These are phyloP conservation scores for Arachis stenosperma DNA, from an alignment of 306 rosid species.

Conservation along the genomic window DNA sequence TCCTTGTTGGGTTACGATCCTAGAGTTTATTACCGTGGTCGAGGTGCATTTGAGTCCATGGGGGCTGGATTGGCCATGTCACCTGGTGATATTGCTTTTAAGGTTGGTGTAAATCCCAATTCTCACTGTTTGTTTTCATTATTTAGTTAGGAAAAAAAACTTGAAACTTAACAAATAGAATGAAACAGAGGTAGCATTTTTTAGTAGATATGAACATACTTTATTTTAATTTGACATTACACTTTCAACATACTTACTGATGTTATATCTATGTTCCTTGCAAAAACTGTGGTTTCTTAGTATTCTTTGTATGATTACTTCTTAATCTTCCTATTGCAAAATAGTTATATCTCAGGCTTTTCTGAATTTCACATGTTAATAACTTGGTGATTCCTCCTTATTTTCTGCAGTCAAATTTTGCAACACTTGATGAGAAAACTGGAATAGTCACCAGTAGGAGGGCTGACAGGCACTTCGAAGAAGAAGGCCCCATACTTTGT, in stretches of 20 bases:
- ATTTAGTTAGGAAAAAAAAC: neutral
- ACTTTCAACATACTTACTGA: neutral
- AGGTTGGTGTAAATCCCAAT: slow-evolving; percentile 51
- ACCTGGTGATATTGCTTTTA: slow-evolving; percentile 97
- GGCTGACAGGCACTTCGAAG: slow-evolving; percentile 96
- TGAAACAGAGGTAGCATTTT: neutral
- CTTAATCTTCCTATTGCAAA: slow-evolving; percentile 10
- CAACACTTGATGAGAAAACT: slow-evolving; percentile 84
- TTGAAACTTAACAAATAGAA: neutral
- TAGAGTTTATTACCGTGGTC: slow-evolving; percentile 85
- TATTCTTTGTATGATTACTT: slow-evolving; percentile 10
- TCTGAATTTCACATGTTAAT: slow-evolving; percentile 23
- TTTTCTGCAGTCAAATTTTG: slow-evolving; percentile 81
- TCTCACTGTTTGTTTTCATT: neutral
- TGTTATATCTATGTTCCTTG: slow-evolving; percentile 1
- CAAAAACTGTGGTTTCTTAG: slow-evolving; percentile 13
- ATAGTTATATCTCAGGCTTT: slow-evolving; percentile 9
- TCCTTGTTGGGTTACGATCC: slow-evolving; percentile 91
- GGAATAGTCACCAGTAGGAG: slow-evolving; percentile 85
- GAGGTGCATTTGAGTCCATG: slow-evolving; percentile 99
- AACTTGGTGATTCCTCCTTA: slow-evolving; percentile 8
- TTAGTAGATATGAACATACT: neutral
- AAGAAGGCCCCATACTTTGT: slow-evolving; percentile 92
- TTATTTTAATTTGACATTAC: neutral
- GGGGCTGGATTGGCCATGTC: slow-evolving; percentile 99